Evolutionary conservation across 176 grass and related monocot species (phyloP).

Genomic region (Rhipidocladum racemiflorum): DNA sequence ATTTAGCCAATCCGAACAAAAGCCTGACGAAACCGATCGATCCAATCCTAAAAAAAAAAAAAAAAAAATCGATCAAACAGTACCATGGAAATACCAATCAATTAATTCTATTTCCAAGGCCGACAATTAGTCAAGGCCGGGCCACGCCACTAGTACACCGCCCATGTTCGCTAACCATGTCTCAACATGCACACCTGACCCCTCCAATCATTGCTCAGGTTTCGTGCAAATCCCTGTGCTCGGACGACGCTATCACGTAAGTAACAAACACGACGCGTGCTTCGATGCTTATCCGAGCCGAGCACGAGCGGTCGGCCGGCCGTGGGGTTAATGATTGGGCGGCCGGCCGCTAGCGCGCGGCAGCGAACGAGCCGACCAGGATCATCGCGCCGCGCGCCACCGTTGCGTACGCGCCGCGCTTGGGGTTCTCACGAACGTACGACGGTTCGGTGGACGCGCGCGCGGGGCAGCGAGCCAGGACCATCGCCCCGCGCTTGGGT

Average conservation of each 20-base stretch:
- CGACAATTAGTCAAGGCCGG: constrained; percentile 11
- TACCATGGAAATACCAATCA: background rate
- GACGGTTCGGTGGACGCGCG: background rate
- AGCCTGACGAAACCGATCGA: background rate
- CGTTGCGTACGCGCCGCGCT: background rate
- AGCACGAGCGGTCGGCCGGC: background rate
- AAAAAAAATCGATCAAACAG: background rate
- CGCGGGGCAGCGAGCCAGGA: background rate
- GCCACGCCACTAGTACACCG: background rate
- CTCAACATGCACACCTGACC: background rate
- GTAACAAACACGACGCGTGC: background rate
- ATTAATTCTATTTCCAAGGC: background rate
- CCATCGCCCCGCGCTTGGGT: background rate
- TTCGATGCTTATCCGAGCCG: background rate
- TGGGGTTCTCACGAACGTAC: background rate
- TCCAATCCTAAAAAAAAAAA: no score
- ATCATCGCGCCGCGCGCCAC: background rate
- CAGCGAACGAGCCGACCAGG: background rate
- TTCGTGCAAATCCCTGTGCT: background rate
- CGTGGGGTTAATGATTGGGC: background rate
- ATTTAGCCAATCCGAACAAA: background rate
- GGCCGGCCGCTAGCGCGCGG: no score
- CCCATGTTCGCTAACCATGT: background rate
- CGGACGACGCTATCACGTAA: background rate
- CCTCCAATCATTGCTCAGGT: background rate